Evolutionary conservation across 2,329 filamentous ascomycete genomes (phyloP), one percentile per base, ranked within the genome.

Genomic region (Fusarium tuaranense): DNA sequence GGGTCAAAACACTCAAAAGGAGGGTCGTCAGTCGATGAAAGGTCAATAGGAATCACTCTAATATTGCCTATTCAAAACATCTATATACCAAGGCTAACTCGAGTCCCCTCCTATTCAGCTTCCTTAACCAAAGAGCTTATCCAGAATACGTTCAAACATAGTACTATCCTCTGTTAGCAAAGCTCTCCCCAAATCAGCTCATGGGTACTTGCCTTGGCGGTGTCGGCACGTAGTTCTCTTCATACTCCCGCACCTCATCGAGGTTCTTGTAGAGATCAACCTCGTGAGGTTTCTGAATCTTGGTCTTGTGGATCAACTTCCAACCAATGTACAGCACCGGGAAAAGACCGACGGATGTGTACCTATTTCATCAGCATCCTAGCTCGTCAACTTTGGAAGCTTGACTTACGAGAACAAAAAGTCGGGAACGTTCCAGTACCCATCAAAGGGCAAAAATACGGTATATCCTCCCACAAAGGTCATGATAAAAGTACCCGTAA

Each of bases 391-490:
- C 53, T 41, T 4, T 10, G 12, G 4, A 18, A 18, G 1, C n/a
- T 34, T n/a, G 22, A 84, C 87, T 85, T 76, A 91, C 82, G 91
- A 93, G 81, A 95, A 94, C 32, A 96, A 82, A 80, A 96, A 97
- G 8, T 89, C 90, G 8, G 92, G 88, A 0, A 93, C 80, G 69
- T 90, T 87, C 94, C 93, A 96, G 6, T 88, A 87, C 0, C 88
- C 85, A 0, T 83, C 79, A 1, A 83, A 22, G 0, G 92, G 91
- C 55, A 95, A 80, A 77, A 96, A 97, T 1, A 95, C 92, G 0
- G 91, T 88, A 72, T 95, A 96, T 0, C 94, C 94, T 10, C 92
- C 90, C 2, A 95, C 90, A 75, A 95, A 91, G 0, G 91, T 89
- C 91, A 96, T 95, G 72, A 93, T 81, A 59, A 89, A 88, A 1